Conservation (phyloP, 805 yeast genomes). For the Candida nanaspora region DNA sequence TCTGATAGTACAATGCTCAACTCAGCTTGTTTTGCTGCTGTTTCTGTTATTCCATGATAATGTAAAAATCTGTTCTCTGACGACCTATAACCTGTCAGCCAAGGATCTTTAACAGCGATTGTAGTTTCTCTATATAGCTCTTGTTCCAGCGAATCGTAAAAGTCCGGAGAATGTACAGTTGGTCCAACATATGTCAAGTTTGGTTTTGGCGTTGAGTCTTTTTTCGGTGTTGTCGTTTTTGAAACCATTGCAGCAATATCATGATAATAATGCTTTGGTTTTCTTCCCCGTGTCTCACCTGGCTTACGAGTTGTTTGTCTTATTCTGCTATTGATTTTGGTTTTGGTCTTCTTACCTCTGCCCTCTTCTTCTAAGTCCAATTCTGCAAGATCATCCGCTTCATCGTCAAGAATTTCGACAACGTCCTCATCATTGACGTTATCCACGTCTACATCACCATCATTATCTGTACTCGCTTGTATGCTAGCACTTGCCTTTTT, state of each 20-base stretch:
- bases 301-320: constrained; percentile 3
- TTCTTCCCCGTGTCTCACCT: background rate
- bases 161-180: background rate
- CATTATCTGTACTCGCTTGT: background rate
- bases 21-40: background rate
- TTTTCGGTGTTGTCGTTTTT: background rate
- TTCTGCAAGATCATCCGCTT: constrained; percentile 3
- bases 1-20: constrained; percentile 9
- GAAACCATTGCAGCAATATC: no score
- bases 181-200: background rate
- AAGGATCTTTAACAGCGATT: background rate
- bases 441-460: background rate
- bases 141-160: background rate
- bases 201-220: background rate
- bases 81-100: background rate
- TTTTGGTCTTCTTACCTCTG: constrained; percentile 3
- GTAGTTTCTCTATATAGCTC: background rate
- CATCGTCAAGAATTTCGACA: background rate
- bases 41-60: constrained; percentile 1
- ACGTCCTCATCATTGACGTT: constrained; percentile 4
- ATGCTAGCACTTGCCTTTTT: background rate
- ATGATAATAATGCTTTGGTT: background rate
- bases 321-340: constrained; percentile 3
- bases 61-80: constrained; percentile 1
- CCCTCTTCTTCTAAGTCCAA: constrained; percentile 6